A percentile compares a stretch with the other conserved stretches of the same genome.
Evolutionary conservation across 1,284 basidiomycete genomes (phyloP).

Genomic region (Leccinum variabile): DNA sequence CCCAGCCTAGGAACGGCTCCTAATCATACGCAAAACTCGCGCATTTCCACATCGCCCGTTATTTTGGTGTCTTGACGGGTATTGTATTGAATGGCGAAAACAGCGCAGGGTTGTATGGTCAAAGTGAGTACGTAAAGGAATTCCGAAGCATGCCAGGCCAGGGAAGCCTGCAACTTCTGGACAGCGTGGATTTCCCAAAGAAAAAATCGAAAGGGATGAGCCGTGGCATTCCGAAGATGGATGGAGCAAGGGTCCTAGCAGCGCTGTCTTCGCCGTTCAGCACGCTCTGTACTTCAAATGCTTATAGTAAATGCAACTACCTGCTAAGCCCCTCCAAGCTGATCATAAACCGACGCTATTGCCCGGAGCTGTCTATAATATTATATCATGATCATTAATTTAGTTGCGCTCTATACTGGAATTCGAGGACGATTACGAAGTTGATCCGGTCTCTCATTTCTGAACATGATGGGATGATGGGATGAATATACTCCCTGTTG

Average conservation of each 20-base stretch:
- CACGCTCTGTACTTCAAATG: neutral
- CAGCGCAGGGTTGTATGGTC: conserved; percentile 1
- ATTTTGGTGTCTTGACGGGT: neutral
- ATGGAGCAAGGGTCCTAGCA: neutral
- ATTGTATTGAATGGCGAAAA: conserved; percentile 23
- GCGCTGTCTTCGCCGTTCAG: neutral
- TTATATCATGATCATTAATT: conserved; percentile 58
- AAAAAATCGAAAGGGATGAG: neutral
- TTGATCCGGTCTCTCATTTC: conserved; percentile 40
- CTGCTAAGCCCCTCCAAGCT: neutral
- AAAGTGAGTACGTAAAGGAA: conserved; percentile 14
- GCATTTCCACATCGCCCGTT: neutral
- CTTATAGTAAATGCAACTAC: neutral
- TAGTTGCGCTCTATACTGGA: conserved; percentile 37
- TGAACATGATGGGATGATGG: conserved; percentile 51
- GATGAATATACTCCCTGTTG: conserved; percentile 61
- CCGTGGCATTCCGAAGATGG: neutral
- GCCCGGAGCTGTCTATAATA: no score
- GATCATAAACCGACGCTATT: neutral
- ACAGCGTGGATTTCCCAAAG: conserved; percentile 18
- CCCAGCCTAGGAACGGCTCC: neutral
- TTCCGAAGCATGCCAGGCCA: neutral
- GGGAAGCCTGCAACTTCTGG: neutral
- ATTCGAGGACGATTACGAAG: conserved; percentile 37
- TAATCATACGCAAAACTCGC: conserved; percentile 2